A percentile compares a stretch with the other conserved stretches of the same genome.
Evolutionary conservation across 768 basidiomycete species (phyloP).

Genomic region (Boletus tylopilopsis): DNA sequence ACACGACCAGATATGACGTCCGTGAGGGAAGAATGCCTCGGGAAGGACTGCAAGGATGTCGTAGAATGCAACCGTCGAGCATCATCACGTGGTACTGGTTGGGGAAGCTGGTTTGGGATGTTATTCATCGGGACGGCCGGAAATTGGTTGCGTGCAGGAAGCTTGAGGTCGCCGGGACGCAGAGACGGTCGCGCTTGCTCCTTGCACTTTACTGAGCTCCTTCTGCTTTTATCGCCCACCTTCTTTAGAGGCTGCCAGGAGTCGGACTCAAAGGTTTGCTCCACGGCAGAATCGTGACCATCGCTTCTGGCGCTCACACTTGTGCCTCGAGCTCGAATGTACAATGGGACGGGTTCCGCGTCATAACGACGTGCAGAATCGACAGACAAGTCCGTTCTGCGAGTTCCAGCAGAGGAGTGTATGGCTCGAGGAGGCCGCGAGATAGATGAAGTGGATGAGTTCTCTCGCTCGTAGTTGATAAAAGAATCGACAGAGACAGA

Average conservation of each 20-base stretch:
- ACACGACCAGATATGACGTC: constrained; percentile 42
- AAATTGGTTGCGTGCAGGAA: constrained; percentile 51
- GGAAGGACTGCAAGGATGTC: constrained; percentile 37
- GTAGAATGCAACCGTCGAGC: constrained; percentile 36
- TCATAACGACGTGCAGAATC: constrained; percentile 26
- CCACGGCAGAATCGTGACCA: constrained; percentile 35
- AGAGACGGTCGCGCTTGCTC: constrained; percentile 40
- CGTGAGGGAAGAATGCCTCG: constrained; percentile 29
- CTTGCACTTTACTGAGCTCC: constrained; percentile 45
- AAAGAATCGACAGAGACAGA: constrained; percentile 79
- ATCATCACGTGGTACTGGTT: constrained; percentile 37
- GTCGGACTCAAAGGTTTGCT: constrained; percentile 52
- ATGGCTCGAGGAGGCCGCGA: constrained; percentile 39
- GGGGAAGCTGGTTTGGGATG: constrained; percentile 35
- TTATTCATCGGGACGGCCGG: constrained; percentile 29
- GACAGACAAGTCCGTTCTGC: constrained; percentile 26
- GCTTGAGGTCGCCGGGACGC: constrained; percentile 59
- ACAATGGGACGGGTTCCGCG: constrained; percentile 28
- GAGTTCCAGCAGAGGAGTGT: constrained; percentile 31
- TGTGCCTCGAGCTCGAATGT: constrained; percentile 49
- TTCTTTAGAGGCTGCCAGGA: constrained; percentile 43
- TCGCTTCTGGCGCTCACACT: constrained; percentile 51
- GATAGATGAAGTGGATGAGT: constrained; percentile 25
- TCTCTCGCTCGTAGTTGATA: constrained; percentile 42
- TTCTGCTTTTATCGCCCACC: constrained; percentile 42